Percentiles rank a stretch among this genome's conserved stretches.
phyloP scores from a whole-genome alignment of 352 stramenopile genomes.

The Pythium brassicae region DNA sequence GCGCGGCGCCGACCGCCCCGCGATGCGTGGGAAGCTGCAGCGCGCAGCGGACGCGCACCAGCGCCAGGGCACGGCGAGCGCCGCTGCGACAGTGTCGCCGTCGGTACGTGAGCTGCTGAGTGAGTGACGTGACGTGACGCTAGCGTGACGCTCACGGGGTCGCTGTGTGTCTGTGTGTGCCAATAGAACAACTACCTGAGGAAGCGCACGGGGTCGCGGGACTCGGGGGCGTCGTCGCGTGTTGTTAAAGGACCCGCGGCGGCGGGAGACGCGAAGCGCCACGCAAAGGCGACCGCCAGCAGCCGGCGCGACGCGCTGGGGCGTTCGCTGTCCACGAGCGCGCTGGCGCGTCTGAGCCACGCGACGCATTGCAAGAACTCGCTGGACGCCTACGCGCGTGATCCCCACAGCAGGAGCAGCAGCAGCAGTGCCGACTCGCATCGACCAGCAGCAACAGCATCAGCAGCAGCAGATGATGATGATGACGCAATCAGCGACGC shows the following conservation, averaged over 20 bases:
- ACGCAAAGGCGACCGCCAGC: not conserved
- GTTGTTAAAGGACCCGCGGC: constrained; percentile 21
- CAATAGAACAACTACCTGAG: constrained; percentile 8
- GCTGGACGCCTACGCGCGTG: constrained; percentile 18
- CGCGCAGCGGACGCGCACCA: constrained; percentile 28
- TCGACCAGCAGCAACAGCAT: constrained; percentile 16
- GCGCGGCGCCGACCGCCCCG: constrained; percentile 9
- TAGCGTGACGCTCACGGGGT: no score
- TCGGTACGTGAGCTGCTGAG: no score
- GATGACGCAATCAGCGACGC: constrained; percentile 58
- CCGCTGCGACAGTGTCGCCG: constrained; percentile 1
- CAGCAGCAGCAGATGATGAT: constrained; percentile 1
- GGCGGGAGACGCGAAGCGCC: constrained; percentile 24
- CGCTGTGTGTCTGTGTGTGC: no score
- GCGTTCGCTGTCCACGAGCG: constrained; percentile 17
- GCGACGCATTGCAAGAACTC: constrained; percentile 23
- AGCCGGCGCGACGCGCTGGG: constrained; percentile 18
- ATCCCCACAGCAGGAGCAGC: constrained; percentile 12
- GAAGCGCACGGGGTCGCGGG: constrained; percentile 24
- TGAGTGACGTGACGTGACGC: no score
- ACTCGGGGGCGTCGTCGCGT: constrained; percentile 25
- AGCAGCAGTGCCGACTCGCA: constrained; percentile 8
- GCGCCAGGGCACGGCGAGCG: not conserved
- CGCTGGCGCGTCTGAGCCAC: constrained; percentile 3
- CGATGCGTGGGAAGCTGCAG: constrained; percentile 35